Evolutionary conservation across 2,329 filamentous ascomycete genomes (phyloP).

Genomic region (Periconia digitata): DNA sequence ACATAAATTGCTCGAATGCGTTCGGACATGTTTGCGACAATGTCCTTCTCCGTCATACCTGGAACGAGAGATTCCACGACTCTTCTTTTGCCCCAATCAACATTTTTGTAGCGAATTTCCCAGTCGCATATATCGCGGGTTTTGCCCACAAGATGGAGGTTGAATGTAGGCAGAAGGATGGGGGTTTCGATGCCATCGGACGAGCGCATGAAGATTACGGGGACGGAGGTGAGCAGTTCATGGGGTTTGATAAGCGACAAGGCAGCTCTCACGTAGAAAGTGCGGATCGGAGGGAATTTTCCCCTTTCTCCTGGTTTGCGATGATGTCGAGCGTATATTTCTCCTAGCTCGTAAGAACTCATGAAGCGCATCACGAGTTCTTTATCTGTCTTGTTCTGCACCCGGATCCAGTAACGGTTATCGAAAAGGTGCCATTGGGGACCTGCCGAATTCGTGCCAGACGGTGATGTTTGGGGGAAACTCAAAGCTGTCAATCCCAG

Average conservation of each 20-base stretch:
- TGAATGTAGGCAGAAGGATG: slow-evolving; percentile 5
- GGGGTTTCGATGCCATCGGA: background rate
- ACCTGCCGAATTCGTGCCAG: background rate
- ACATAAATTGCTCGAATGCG: no score
- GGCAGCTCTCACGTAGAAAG: background rate
- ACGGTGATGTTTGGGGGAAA: no score
- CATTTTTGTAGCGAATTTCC: slow-evolving; percentile 6
- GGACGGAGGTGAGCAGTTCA: slow-evolving; percentile 1
- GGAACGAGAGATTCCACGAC: background rate
- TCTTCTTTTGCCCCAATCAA: background rate
- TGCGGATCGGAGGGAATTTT: background rate
- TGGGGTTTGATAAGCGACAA: background rate
- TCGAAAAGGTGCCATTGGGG: slow-evolving; percentile 54
- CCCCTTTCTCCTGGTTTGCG: background rate
- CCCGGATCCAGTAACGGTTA: slow-evolving; percentile 57
- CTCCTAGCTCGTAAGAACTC: slow-evolving; percentile 16
- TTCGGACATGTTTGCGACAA: no score
- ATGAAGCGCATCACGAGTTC: slow-evolving; percentile 44
- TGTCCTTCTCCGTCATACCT: background rate
- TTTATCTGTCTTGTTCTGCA: slow-evolving; percentile 38
- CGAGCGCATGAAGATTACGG: slow-evolving; percentile 4
- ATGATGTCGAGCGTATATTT: slow-evolving; percentile 11
- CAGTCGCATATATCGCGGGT: background rate
- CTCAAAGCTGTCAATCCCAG: no score
- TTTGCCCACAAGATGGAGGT: background rate